Evolutionary conservation across 164 flowering plant species (phyloP).

Genomic region (Nymphaea colorata): DNA sequence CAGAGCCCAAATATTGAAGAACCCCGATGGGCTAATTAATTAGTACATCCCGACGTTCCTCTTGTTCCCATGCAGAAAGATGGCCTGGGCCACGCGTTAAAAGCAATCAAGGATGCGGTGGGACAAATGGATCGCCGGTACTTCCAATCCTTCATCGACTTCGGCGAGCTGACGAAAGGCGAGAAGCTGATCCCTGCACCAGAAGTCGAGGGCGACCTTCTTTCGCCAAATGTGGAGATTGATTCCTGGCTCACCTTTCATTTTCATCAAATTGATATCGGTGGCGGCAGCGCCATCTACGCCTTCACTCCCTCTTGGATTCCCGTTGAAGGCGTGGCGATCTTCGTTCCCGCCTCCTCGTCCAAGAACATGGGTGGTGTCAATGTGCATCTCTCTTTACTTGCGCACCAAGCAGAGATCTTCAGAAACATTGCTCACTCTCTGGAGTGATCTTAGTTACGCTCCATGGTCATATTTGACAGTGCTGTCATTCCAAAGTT

Average conservation of each 20-base stretch:
- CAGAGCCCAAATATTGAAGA: too few species aligned
- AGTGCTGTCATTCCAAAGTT: too few species aligned
- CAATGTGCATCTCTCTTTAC: slow-evolving; percentile 1
- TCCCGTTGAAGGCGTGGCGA: slow-evolving; percentile 6
- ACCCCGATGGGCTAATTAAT: too few species aligned
- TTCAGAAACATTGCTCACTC: slow-evolving; percentile 1
- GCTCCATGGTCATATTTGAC: too few species aligned
- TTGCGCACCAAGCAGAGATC: neutral
- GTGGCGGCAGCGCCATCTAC: slow-evolving; percentile 7
- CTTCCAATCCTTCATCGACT: slow-evolving; percentile 12
- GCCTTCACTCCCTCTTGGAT: slow-evolving; percentile 6
- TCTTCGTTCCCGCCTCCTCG: slow-evolving; percentile 8
- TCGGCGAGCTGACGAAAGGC: slow-evolving; percentile 6
- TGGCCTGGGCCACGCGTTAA: slow-evolving; percentile 5
- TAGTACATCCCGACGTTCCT: too few species aligned
- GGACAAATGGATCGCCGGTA: slow-evolving; percentile 3
- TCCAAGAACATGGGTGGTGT: slow-evolving; percentile 6
- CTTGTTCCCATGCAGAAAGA: neutral
- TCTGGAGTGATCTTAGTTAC: neutral
- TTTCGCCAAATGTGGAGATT: slow-evolving; percentile 6
- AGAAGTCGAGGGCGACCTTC: neutral
- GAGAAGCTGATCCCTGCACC: neutral
- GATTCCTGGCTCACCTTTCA: slow-evolving; percentile 12
- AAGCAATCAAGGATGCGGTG: slow-evolving; percentile 8
- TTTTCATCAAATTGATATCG: slow-evolving; percentile 10